Evolutionary conservation across 148 eudicot genomes (phyloP).

Genomic region (Persicaria maculosa): DNA sequence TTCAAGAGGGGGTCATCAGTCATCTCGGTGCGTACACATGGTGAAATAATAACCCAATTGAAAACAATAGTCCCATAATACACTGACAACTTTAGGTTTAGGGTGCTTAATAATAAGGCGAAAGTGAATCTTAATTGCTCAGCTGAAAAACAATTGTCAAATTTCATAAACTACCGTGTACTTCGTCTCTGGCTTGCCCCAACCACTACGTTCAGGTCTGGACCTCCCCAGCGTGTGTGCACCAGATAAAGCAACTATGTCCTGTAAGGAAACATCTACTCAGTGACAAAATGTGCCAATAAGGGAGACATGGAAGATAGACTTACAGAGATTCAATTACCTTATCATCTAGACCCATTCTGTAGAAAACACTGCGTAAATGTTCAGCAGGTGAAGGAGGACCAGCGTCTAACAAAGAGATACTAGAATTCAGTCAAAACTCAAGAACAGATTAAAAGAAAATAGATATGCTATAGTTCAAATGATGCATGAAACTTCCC

Average conservation of each 20-base stretch:
- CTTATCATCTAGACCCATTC: constrained; percentile 96
- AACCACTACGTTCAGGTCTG: constrained; percentile 98
- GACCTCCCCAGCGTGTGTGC: constrained; percentile 97
- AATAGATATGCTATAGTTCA: background rate
- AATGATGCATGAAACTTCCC: background rate
- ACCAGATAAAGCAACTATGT: constrained; percentile 95
- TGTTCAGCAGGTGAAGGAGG: constrained; percentile 96
- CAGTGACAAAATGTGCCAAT: constrained; percentile 16
- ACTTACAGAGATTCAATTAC: constrained; percentile 24
- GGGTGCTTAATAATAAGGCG: background rate
- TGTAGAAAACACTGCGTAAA: constrained; percentile 83
- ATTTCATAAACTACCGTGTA: constrained; percentile 59
- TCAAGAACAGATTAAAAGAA: background rate
- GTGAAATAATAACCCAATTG: background rate
- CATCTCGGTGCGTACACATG: background rate
- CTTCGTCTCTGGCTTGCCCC: constrained; percentile 98
- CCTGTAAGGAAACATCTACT: constrained; percentile 39
- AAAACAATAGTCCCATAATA: background rate
- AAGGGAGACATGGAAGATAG: background rate
- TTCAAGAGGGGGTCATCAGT: background rate
- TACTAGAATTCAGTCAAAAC: background rate
- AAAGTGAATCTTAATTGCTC: background rate
- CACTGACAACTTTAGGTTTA: background rate
- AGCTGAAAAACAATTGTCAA: background rate
- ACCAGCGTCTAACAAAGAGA: constrained; percentile 56